phyloP scores from a whole-genome alignment of 257 asterid genomes.

The Gentiana dahurica region DNA sequence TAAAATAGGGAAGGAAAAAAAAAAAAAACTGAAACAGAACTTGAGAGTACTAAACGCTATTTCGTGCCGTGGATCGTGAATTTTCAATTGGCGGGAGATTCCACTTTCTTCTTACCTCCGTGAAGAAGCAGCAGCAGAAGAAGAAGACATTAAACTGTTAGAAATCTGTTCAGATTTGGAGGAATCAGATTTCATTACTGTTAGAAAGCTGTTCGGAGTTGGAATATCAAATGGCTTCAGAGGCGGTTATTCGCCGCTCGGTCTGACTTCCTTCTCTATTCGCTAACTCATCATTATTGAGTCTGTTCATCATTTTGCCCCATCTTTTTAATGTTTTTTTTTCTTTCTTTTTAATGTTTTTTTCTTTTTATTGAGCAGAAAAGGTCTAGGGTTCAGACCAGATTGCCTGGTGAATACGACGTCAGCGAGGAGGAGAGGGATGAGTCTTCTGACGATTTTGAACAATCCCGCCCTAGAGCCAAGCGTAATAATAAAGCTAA shows the following conservation, averaged over 20 bases:
- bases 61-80: too few relatives aligned
- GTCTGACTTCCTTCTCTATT: slow-evolving; percentile 22
- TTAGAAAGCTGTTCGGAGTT: slow-evolving; percentile 10
- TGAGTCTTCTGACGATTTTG: slow-evolving; percentile 70
- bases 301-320: neutral
- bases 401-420: slow-evolving; percentile 20
- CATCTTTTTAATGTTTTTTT: neutral
- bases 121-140: too few relatives aligned
- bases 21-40: too few relatives aligned
- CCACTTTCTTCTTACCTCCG: too few relatives aligned
- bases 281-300: too few relatives aligned
- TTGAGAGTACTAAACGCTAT: too few relatives aligned
- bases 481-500: slow-evolving; percentile 29
- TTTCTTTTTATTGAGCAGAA: slow-evolving; percentile 11
- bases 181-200: too few relatives aligned
- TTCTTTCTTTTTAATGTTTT: slow-evolving; percentile 1
- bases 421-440: slow-evolving; percentile 56
- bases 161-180: too few relatives aligned
- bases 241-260: slow-evolving; percentile 54
- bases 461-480: slow-evolving; percentile 46
- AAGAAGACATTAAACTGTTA: too few relatives aligned
- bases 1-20: too few relatives aligned
- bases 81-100: too few relatives aligned
- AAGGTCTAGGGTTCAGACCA: slow-evolving; percentile 13
- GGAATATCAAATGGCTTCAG: slow-evolving; percentile 55